Evolutionary conservation across 179 eudicot genomes (phyloP).

Genomic region (Carnegiea gigantea): DNA sequence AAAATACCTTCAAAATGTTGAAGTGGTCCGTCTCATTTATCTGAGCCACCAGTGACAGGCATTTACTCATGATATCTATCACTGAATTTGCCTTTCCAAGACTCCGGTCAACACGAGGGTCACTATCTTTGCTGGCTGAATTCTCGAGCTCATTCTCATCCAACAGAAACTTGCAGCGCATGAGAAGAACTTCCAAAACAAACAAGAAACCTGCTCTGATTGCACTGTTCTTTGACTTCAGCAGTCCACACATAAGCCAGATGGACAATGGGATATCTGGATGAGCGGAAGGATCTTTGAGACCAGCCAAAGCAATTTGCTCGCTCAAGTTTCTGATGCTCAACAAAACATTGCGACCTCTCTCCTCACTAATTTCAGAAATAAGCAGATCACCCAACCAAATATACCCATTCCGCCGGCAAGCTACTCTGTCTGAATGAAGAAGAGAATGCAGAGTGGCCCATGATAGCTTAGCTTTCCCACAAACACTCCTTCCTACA

Average conservation of each 20-base stretch:
- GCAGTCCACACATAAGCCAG: slow-evolving; percentile 96
- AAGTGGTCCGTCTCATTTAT: slow-evolving; percentile 94
- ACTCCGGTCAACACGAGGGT: slow-evolving; percentile 40
- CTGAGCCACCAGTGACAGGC: slow-evolving; percentile 84
- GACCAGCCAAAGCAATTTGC: slow-evolving; percentile 67
- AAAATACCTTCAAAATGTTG: slow-evolving; percentile 85
- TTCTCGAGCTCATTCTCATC: slow-evolving; percentile 70
- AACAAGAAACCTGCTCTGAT: slow-evolving; percentile 88
- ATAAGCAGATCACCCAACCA: slow-evolving; percentile 95
- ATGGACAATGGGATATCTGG: slow-evolving; percentile 71
- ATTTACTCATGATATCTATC: slow-evolving; percentile 88
- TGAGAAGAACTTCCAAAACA: slow-evolving; percentile 91
- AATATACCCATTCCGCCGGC: slow-evolving; percentile 88
- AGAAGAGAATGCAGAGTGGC: slow-evolving; percentile 96
- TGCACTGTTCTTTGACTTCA: slow-evolving; percentile 73
- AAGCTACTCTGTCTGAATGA: slow-evolving; percentile 78
- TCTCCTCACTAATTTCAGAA: slow-evolving; percentile 72
- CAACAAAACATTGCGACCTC: slow-evolving; percentile 49
- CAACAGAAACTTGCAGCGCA: slow-evolving; percentile 86
- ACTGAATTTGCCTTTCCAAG: slow-evolving; percentile 91
- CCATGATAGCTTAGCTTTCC: slow-evolving; percentile 76
- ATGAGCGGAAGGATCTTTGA: slow-evolving; percentile 60
- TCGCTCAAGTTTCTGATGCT: slow-evolving; percentile 71
- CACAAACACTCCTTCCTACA: slow-evolving; percentile 41
- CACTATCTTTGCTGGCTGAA: slow-evolving; percentile 30